Conservation (phyloP, 441 rosid species). For the Codiaeum variegatum region DNA sequence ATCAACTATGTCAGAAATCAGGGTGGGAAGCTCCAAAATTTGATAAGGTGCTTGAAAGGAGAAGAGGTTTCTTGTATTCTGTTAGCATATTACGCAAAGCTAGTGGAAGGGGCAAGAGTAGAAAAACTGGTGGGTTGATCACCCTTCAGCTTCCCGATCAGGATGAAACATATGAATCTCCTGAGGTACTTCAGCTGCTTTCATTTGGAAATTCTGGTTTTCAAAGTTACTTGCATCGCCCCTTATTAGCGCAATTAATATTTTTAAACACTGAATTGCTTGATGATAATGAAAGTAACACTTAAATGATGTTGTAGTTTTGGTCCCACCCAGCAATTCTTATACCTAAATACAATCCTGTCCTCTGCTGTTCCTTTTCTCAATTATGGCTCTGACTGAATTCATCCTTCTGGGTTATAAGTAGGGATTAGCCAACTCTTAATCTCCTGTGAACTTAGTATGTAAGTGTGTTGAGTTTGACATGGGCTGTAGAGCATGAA, state of each 20-base stretch:
- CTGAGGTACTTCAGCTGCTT: slow-evolving; percentile 52
- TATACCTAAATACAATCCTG: not conserved
- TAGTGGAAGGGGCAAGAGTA: slow-evolving; percentile 84
- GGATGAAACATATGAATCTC: slow-evolving; percentile 51
- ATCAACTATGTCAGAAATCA: slow-evolving; percentile 84
- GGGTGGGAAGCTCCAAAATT: slow-evolving; percentile 98
- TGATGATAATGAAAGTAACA: slow-evolving; percentile 1
- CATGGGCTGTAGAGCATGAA: not conserved
- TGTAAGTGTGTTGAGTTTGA: not conserved
- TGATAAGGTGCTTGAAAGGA: slow-evolving; percentile 51
- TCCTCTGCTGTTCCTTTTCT: not conserved
- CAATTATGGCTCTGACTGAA: not conserved
- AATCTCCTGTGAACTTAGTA: not conserved
- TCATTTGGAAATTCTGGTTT: slow-evolving; percentile 4
- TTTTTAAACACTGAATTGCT: not conserved
- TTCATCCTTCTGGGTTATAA: not conserved
- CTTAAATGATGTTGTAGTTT: not conserved
- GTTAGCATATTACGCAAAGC: slow-evolving; percentile 86
- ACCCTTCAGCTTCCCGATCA: slow-evolving; percentile 73
- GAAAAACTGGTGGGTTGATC: slow-evolving; percentile 82
- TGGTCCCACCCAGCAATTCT: not conserved
- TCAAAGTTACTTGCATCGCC: slow-evolving; percentile 14
- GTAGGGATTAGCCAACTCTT: not conserved
- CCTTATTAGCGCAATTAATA: slow-evolving; percentile 4
- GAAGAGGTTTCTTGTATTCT: slow-evolving; percentile 47